These are phyloP conservation scores for Tagetes patula DNA, from an alignment of 129 eudicot genomes.

Conservation along the genomic window DNA sequence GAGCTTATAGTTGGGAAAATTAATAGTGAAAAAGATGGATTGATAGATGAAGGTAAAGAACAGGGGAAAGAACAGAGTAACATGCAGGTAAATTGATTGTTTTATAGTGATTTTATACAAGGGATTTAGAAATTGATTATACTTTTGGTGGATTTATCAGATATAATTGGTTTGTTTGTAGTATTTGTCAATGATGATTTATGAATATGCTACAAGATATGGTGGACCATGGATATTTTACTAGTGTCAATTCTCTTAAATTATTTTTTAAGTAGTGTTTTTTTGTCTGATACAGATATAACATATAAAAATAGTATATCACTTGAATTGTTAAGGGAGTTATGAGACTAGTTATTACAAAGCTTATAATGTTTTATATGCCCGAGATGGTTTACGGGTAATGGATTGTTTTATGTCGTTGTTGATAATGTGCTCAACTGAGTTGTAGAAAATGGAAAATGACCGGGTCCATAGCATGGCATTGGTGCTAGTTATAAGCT, in stretches of 20 bases:
- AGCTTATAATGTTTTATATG: no score
- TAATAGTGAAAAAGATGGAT: constrained; percentile 21
- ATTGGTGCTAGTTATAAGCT: no score
- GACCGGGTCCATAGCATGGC: no score
- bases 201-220: not conserved
- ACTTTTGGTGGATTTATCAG: constrained; percentile 2
- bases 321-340: no score
- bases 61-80: constrained; percentile 25
- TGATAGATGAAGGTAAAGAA: constrained; percentile 3
- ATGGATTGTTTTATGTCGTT: no score
- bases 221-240: not conserved
- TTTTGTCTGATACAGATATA: no score
- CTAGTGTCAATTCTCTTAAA: not conserved
- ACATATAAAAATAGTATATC: no score
- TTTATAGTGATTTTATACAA: constrained; percentile 12
- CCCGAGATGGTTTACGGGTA: no score
- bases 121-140: constrained; percentile 27
- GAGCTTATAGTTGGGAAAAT: constrained; percentile 47
- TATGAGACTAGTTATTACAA: no score
- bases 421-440: no score
- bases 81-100: constrained; percentile 22
- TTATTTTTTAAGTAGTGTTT: no score
- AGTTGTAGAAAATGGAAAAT: no score
- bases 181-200: constrained; percentile 8
- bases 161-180: not conserved